These are phyloP conservation scores for Phytophthora chlamydospora DNA, from an alignment of 352 stramenopile species.

Conservation along the genomic window DNA sequence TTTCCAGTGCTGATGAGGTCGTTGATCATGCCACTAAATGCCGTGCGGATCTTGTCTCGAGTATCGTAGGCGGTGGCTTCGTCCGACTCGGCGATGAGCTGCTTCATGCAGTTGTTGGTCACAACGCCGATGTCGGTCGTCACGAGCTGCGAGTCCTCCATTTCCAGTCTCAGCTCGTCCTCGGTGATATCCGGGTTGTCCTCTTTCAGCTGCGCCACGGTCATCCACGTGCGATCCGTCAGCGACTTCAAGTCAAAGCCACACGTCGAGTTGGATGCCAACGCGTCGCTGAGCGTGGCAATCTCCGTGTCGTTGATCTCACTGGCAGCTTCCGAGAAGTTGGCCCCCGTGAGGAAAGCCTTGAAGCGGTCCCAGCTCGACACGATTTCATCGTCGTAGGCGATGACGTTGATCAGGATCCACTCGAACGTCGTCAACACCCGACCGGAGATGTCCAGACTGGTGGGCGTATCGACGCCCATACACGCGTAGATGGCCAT, in stretches of 20 bases:
- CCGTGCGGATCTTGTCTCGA: slow-evolving; percentile 61
- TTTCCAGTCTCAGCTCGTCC: slow-evolving; percentile 45
- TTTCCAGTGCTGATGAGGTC: slow-evolving; percentile 47
- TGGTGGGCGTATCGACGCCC: slow-evolving; percentile 26
- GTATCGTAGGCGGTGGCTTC: slow-evolving; percentile 38
- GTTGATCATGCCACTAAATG: slow-evolving; percentile 60
- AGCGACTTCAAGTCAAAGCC: slow-evolving; percentile 47
- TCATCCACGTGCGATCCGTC: slow-evolving; percentile 49
- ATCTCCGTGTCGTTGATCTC: slow-evolving; percentile 41
- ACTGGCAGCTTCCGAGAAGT: slow-evolving; percentile 36
- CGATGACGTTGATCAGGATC: slow-evolving; percentile 47
- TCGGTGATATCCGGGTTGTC: slow-evolving; percentile 40
- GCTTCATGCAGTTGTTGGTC: slow-evolving; percentile 52
- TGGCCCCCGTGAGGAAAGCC: slow-evolving; percentile 35
- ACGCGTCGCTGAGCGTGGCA: slow-evolving; percentile 36
- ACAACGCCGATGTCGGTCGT: slow-evolving; percentile 55
- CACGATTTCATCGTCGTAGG: slow-evolving; percentile 41
- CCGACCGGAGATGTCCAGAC: slow-evolving; percentile 34
- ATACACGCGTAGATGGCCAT: slow-evolving; percentile 58
- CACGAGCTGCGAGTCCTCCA: slow-evolving; percentile 55
- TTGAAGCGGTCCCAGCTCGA: slow-evolving; percentile 42
- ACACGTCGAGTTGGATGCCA: slow-evolving; percentile 46
- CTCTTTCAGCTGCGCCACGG: slow-evolving; percentile 47
- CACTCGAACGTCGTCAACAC: slow-evolving; percentile 45
- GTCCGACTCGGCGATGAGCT: slow-evolving; percentile 39